Evolutionary conservation across 2,329 filamentous ascomycete genomes (phyloP), one percentile per base, ranked within the genome.

Genomic region (Lecanicillium sp.): DNA sequence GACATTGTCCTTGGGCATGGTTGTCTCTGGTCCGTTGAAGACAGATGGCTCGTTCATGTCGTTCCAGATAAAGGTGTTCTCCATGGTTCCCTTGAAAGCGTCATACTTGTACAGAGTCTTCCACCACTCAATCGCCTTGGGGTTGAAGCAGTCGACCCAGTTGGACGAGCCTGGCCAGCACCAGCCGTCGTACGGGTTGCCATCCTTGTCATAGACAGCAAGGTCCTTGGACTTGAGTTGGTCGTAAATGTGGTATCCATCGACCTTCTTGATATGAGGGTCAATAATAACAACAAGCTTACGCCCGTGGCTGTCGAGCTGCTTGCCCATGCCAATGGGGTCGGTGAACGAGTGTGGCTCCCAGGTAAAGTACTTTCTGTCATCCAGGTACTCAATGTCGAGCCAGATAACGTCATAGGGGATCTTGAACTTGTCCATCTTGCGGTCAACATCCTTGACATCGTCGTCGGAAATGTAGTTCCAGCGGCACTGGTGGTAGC

Each of bases 21-120:
- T 97, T 3, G 88, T 94, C 62, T 98, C 92, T 0, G 92, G 92
- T 0, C 92, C 92, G 58, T 97, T 97, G 70, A 98, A 98, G 2
- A 98, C 92, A 0, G 92, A 97, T 1, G 92, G 92, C 66, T 98
- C 92, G 57, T 96, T 97, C 92, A 98, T 98, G 60, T 98, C 92
- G 60, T 98, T 98, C 92, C 92, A 98, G 52, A 98, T 79, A 62
- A 87, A 96, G 0, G 87, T 82, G 60, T 97, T 98, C 47, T 81
- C 72, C 51, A 82, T 74, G 2, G 87, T 87, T 34, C 88, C 89
- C 60, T 87, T 86, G 72, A 96, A 98, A 29, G 67, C 75, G 56
- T 87, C 80, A 49, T 94, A 97, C 53, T 84, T 82, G 73, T 94
- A 97, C 10, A 97, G 74, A 3, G 72, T 66, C 49, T 79, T 84